Evolutionary conservation across 2,329 filamentous ascomycete species (phyloP).

Genomic region (Scopulariopsis brevicaulis): DNA sequence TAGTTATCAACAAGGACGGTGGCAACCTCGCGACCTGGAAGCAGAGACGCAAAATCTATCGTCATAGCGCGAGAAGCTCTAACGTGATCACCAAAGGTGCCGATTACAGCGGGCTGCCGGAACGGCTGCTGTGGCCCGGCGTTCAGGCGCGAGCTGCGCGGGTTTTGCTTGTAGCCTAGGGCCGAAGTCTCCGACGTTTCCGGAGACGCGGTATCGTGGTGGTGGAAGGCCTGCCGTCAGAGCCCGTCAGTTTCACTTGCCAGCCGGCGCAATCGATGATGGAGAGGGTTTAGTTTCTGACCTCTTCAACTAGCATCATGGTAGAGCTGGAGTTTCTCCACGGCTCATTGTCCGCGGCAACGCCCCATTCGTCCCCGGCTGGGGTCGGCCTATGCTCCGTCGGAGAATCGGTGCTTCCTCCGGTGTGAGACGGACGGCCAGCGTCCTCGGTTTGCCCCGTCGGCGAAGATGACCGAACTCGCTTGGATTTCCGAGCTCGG

Average conservation of each 20-base stretch:
- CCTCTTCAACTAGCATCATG: neutral
- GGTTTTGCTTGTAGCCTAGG: slow-evolving; percentile 7
- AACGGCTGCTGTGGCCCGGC: neutral
- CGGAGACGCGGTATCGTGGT: slow-evolving; percentile 7
- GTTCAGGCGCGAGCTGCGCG: slow-evolving; percentile 4
- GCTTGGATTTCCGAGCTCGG: neutral
- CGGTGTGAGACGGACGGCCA: neutral
- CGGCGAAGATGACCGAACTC: neutral
- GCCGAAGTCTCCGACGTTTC: slow-evolving; percentile 9
- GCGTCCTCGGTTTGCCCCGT: neutral
- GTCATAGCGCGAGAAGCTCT: neutral
- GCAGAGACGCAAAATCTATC: neutral
- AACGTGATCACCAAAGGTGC: neutral
- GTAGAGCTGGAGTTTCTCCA: neutral
- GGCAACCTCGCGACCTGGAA: slow-evolving; percentile 13
- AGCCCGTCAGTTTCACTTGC: neutral
- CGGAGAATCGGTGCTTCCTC: neutral
- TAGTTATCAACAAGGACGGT: slow-evolving; percentile 19
- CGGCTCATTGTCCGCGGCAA: neutral
- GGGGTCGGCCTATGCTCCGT: neutral
- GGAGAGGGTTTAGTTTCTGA: neutral
- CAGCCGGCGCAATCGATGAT: neutral
- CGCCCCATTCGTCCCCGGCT: no score
- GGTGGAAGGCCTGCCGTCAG: slow-evolving; percentile 9
- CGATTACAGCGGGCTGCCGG: neutral